A percentile compares a stretch with the other conserved stretches of the same genome.
Conservation (phyloP, 306 rosid genomes). For the Malus fusca region DNA sequence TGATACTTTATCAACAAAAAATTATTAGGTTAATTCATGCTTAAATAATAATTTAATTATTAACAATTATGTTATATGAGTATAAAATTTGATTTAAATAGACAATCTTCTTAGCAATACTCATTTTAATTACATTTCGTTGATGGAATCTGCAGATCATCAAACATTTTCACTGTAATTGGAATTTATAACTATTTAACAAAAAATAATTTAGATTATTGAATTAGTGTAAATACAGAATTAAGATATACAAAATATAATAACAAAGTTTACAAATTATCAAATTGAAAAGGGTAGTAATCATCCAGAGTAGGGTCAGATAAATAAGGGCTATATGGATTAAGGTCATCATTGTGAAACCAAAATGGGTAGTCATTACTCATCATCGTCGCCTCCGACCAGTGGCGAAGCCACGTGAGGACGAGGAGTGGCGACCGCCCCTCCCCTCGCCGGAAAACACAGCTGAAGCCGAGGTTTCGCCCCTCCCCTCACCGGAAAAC, state of each 20-base stretch:
- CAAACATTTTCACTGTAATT: not conserved
- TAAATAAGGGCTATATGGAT: not conserved
- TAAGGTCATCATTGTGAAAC: constrained; percentile 8
- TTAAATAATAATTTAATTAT: no score
- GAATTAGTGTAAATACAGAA: not conserved
- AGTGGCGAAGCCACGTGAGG: no score
- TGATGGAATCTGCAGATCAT: not conserved
- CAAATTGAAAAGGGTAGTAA: constrained; percentile 4
- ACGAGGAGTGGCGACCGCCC: no score
- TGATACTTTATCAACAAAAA: no score
- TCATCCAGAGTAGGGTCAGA: constrained; percentile 18
- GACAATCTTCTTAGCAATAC: no score
- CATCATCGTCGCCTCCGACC: constrained; percentile 3
- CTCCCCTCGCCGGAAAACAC: no score
- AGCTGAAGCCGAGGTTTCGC: no score
- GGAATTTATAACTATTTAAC: not conserved
- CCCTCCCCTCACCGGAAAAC: no score
- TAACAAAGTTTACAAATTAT: constrained; percentile 14
- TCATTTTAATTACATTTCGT: not conserved
- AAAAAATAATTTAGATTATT: not conserved
- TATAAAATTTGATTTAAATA: no score
- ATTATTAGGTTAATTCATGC: rapidly evolving
- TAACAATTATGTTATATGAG: no score
- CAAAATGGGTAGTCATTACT: constrained; percentile 5
- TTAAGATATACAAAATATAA: not conserved